Conservation (phyloP, 768 basidiomycete genomes). For the Symmetrospora coprosmae region DNA sequence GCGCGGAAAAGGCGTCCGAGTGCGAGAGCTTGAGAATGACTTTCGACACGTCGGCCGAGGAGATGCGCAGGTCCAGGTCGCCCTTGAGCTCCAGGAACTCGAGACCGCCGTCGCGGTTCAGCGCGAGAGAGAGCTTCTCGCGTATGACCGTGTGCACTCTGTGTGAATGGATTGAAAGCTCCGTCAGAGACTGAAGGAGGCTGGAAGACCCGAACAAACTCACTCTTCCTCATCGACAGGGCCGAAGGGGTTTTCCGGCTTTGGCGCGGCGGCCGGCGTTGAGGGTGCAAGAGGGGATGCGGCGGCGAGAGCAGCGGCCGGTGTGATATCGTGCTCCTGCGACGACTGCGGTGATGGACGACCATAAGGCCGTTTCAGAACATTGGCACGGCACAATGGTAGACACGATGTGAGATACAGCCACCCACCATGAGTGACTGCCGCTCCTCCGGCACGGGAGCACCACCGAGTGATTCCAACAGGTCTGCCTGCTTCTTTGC, state of each 20-base stretch:
- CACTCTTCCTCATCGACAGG: slow-evolving; percentile 65
- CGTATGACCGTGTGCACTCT: slow-evolving; percentile 65
- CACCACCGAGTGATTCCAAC: slow-evolving; percentile 71
- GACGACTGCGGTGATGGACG: slow-evolving; percentile 22
- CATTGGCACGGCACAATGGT: background rate
- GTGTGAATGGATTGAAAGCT: background rate
- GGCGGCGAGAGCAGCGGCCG: slow-evolving; percentile 45
- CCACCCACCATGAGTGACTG: slow-evolving; percentile 1
- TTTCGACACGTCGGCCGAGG: slow-evolving; percentile 58
- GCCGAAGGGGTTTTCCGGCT: slow-evolving; percentile 43
- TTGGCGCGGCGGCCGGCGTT: slow-evolving; percentile 41
- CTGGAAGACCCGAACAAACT: slow-evolving; percentile 20
- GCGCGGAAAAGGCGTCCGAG: slow-evolving; percentile 47
- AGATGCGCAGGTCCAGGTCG: slow-evolving; percentile 79
- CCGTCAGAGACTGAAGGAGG: background rate
- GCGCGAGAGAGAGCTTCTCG: slow-evolving; percentile 63
- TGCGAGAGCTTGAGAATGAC: slow-evolving; percentile 52
- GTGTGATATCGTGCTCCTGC: slow-evolving; percentile 36
- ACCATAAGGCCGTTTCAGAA: background rate
- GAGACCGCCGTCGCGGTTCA: slow-evolving; percentile 80
- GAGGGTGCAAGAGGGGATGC: slow-evolving; percentile 46
- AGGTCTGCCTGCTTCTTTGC: slow-evolving; percentile 71
- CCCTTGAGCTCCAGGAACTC: slow-evolving; percentile 82
- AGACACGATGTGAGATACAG: background rate
- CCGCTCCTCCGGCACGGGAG: slow-evolving; percentile 33